A percentile compares a stretch with the other conserved stretches of the same genome.
Conservation (phyloP, 345 rosid species). For the Euclidium syriacum region DNA sequence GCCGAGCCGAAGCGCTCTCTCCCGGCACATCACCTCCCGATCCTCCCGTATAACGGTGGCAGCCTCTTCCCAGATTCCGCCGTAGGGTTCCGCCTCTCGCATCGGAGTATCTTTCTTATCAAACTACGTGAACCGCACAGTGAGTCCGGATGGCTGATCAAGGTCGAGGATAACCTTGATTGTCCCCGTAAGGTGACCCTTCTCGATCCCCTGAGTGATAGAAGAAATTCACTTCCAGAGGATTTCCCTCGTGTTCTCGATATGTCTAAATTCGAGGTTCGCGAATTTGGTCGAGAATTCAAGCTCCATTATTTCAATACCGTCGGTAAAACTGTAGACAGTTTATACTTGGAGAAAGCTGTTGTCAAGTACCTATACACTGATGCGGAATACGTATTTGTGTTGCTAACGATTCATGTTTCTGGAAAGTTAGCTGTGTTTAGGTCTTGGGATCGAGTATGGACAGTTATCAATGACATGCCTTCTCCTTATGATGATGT, state of each 20-base stretch:
- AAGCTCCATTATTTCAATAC: slow-evolving; percentile 51
- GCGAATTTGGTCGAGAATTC: slow-evolving; percentile 63
- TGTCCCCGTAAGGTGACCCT: slow-evolving; percentile 34
- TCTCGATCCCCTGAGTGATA: slow-evolving; percentile 57
- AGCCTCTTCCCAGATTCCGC: slow-evolving; percentile 32
- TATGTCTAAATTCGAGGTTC: slow-evolving; percentile 33
- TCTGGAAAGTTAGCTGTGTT: slow-evolving; percentile 83
- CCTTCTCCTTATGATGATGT: slow-evolving; percentile 86
- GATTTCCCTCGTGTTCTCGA: slow-evolving; percentile 49
- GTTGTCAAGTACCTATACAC: slow-evolving; percentile 41
- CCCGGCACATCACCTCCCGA: slow-evolving; percentile 39
- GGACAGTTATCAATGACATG: slow-evolving; percentile 74
- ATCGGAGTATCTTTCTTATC: slow-evolving; percentile 55
- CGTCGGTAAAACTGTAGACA: slow-evolving; percentile 31
- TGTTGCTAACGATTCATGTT: slow-evolving; percentile 78
- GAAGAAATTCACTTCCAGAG: slow-evolving; percentile 30
- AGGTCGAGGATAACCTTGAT: slow-evolving; percentile 43
- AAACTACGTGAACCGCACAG: slow-evolving; percentile 20
- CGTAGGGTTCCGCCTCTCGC: slow-evolving; percentile 57
- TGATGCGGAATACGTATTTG: slow-evolving; percentile 31
- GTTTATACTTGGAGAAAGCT: slow-evolving; percentile 72
- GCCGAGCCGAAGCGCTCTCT: slow-evolving; percentile 34
- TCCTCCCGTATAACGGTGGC: slow-evolving; percentile 54
- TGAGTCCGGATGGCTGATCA: slow-evolving; percentile 55
- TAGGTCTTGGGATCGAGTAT: slow-evolving; percentile 48